phyloP scores from a whole-genome alignment of 2,329 filamentous ascomycete species.

The Septoria petroselini region DNA sequence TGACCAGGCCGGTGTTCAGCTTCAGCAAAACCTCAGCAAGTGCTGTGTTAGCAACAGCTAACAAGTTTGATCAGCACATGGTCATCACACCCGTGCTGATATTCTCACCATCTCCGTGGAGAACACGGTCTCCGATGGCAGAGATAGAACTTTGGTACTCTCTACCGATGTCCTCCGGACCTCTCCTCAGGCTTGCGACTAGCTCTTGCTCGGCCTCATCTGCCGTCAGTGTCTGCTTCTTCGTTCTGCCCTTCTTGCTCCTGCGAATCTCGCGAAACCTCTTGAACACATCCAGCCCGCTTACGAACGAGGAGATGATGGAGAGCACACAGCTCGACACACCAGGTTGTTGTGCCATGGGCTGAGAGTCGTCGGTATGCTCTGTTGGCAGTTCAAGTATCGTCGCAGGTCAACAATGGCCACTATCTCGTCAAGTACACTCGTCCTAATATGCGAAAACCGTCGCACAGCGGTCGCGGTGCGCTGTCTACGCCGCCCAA shows the following conservation, averaged over 20 bases:
- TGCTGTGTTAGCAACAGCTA: conserved; percentile 47
- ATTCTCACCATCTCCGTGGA: conserved; percentile 45
- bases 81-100: not conserved
- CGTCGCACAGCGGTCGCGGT: conserved; percentile 15
- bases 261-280: conserved; percentile 37
- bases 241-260: conserved; percentile 21
- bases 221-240: conserved; percentile 22
- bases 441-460: conserved; percentile 7
- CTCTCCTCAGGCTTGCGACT: conserved; percentile 42
- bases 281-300: conserved; percentile 47
- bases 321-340: conserved; percentile 37
- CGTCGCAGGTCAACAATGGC: not conserved
- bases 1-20: conserved; percentile 48
- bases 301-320: conserved; percentile 46
- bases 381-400: not conserved
- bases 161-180: conserved; percentile 44
- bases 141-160: conserved; percentile 43
- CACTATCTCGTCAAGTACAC: not conserved
- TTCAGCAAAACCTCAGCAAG: conserved; percentile 47
- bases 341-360: conserved; percentile 20
- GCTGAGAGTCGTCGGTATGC: not conserved
- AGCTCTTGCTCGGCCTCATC: conserved; percentile 40
- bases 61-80: conserved; percentile 7
- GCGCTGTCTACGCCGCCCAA: conserved; percentile 6
- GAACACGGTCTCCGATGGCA: conserved; percentile 41